Percentiles rank a stretch among this genome's conserved stretches.
Conservation (phyloP, 2,329 filamentous ascomycete species). For the Aureobasidium sp. region DNA sequence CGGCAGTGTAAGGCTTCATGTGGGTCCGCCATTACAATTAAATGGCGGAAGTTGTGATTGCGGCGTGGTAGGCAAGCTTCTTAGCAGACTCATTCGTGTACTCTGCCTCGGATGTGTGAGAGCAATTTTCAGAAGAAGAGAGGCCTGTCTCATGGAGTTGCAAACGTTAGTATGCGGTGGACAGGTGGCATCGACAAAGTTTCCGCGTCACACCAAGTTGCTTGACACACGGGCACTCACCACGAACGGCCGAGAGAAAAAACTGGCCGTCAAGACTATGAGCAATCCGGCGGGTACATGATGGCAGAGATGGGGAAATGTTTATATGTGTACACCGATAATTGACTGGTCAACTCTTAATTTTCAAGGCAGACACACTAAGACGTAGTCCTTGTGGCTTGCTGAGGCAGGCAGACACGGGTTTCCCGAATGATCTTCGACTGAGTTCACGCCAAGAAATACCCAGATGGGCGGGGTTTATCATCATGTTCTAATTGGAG, state of each 20-base stretch:
- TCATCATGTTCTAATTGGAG: background rate
- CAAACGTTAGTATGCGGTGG: background rate
- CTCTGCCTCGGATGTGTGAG: background rate
- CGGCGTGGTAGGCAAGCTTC: background rate
- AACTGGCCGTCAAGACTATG: constrained; percentile 9
- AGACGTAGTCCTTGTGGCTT: constrained; percentile 8
- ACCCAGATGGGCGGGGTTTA: constrained; percentile 5
- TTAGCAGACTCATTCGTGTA: constrained; percentile 11
- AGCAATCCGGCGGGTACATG: background rate
- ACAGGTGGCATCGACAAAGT: constrained; percentile 12
- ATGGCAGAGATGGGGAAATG: background rate
- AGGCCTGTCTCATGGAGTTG: background rate
- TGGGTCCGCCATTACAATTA: constrained; percentile 12
- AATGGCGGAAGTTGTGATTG: background rate
- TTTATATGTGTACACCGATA: constrained; percentile 9
- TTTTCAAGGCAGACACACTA: constrained; percentile 15
- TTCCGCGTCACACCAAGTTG: constrained; percentile 11
- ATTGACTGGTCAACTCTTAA: constrained; percentile 10
- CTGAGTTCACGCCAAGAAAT: background rate
- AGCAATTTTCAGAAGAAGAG: background rate
- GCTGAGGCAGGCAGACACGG: constrained; percentile 11
- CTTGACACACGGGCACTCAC: constrained; percentile 10
- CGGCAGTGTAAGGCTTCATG: background rate
- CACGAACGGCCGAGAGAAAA: constrained; percentile 9
- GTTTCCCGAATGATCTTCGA: constrained; percentile 3